Conservation (phyloP, 129 eudicot species). For the Erigeron canadensis region DNA sequence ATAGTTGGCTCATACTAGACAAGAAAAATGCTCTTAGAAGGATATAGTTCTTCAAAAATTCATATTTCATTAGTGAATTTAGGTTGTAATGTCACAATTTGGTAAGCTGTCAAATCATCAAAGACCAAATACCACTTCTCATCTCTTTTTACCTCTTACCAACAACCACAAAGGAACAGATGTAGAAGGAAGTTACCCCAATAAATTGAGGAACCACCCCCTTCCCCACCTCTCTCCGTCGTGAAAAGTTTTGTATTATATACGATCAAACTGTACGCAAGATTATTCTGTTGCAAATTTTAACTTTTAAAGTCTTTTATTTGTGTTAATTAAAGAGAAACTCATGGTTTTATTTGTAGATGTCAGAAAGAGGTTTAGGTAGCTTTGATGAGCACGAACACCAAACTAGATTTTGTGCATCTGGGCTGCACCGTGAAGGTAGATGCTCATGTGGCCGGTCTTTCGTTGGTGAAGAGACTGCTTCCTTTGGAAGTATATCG, state of each 20-base stretch:
- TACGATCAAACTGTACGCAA: not conserved
- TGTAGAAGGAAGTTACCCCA: not conserved
- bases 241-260: not conserved
- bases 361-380: constrained; percentile 56
- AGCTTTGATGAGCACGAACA: constrained; percentile 41
- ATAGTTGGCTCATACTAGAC: not conserved
- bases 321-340: constrained; percentile 12
- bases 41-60: not conserved
- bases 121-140: constrained; percentile 24
- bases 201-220: not conserved
- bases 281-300: constrained; percentile 8
- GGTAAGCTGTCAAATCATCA: constrained; percentile 38
- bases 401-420: constrained; percentile 50
- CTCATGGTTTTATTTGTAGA: constrained; percentile 38
- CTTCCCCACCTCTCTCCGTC: no score
- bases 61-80: constrained; percentile 18
- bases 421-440: constrained; percentile 66
- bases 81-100: constrained; percentile 30
- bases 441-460: constrained; percentile 67
- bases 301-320: constrained; percentile 6
- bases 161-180: constrained; percentile 29
- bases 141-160: constrained; percentile 26
- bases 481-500: constrained; percentile 65
- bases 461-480: constrained; percentile 61
- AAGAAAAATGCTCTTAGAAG: constrained; percentile 10